Percentiles rank a stretch among this genome's conserved stretches.
phyloP scores from a whole-genome alignment of 2,329 filamentous ascomycete species.

The Cladosporium sp. region DNA sequence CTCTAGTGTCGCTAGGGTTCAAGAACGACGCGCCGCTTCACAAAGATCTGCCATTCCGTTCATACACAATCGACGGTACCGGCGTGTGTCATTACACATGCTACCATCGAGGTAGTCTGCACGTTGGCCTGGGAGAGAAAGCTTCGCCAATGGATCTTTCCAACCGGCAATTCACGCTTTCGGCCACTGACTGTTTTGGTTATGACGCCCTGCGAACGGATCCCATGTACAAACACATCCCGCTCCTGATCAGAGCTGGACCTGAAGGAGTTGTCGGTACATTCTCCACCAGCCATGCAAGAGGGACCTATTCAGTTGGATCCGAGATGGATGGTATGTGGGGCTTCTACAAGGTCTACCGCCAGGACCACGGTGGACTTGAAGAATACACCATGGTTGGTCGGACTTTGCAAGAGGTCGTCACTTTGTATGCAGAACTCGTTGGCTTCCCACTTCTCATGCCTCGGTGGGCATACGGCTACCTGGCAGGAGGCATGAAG shows the following conservation, averaged over 20 bases:
- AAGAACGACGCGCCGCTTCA: constrained; percentile 56
- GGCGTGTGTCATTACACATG: constrained; percentile 66
- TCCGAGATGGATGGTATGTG: constrained; percentile 75
- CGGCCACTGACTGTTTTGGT: constrained; percentile 70
- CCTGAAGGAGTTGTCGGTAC: constrained; percentile 64
- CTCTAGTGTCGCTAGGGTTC: constrained; percentile 59
- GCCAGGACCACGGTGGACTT: constrained; percentile 69
- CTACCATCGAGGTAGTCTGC: constrained; percentile 62
- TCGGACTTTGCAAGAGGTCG: constrained; percentile 64
- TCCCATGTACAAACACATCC: constrained; percentile 74
- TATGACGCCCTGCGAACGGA: constrained; percentile 71
- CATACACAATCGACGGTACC: constrained; percentile 62
- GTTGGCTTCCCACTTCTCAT: constrained; percentile 68
- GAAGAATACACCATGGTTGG: constrained; percentile 71
- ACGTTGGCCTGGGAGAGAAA: constrained; percentile 72
- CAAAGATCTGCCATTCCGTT: constrained; percentile 63
- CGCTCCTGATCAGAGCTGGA: constrained; percentile 68
- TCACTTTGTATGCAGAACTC: constrained; percentile 65
- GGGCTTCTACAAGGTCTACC: constrained; percentile 72
- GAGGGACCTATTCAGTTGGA: constrained; percentile 66
- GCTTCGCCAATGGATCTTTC: constrained; percentile 71
- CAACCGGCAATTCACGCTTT: constrained; percentile 64
- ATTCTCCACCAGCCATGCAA: constrained; percentile 66
- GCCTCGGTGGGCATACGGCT: constrained; percentile 72
- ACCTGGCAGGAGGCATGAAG: constrained; percentile 67